Base-by-base conservation (phyloP, 768 basidiomycete genomes). In the Psilocybe cyanescens region DNA sequence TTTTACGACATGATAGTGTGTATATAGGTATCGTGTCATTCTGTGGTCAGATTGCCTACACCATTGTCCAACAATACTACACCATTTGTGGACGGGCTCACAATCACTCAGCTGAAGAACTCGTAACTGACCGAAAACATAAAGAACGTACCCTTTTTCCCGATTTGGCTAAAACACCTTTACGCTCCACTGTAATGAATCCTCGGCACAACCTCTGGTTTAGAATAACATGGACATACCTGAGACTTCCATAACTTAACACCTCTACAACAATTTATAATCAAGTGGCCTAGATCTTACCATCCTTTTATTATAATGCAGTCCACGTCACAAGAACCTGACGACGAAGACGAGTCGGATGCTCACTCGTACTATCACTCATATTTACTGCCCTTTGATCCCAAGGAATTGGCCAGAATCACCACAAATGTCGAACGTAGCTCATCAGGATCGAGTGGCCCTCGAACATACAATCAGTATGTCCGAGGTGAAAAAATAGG, bases 401-500 rank as follows among this genome's bases (percentile, higher is more conserved):
- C 76, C 55, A 71, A 71, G 66, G 76, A 77, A 55, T 74, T 71
- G 47, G 79, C 83, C 61, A 79, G 76, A 64, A 78, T 80, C 65
- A 86, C 84, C 37, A 71, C 76, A 57, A 69, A 74, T 66, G 66
- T 49, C 47, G 24, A 49, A 6, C 24, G 14, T 49, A 14, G 24
- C 28, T 44, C 41, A n/a, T 44, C 69, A 65, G 49, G 67, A 0
- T 65, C 68, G 7, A 67, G 73, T 70, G 72, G 76, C 60, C 67
- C 74, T 66, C 69, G 74, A 62, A 65, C 70, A 68, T 67, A 81
- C 61, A 96, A 95, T 76, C 92, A 96, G 74, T 97, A 95, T 74
- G 75, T 84, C 45, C 68, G 74, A 58, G 71, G 72, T 33, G 69
- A 69, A 19, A 75, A 71, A 57, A 73, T 79, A 55, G 79, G 78